A percentile compares a stretch with the other conserved stretches of the same genome.
These are phyloP conservation scores for Cornus kousa DNA, from an alignment of 148 eudicot species.

Conservation along the genomic window DNA sequence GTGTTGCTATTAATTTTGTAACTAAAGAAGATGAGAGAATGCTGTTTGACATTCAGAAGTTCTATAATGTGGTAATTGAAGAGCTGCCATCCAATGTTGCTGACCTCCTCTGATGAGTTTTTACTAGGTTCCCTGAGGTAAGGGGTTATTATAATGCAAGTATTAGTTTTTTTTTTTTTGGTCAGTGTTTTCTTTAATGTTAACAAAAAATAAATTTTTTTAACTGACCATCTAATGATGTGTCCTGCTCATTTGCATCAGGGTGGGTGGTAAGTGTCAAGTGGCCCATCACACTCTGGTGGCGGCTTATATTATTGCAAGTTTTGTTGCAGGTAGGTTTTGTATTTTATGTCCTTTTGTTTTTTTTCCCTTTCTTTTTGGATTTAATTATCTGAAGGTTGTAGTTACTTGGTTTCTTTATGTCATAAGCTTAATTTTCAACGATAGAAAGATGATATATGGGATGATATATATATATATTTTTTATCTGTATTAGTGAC, in stretches of 20 bases:
- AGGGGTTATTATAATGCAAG: not conserved
- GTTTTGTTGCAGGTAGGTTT: not conserved
- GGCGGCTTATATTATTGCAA: not conserved
- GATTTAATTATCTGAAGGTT: not conserved
- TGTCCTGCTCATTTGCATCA: not conserved
- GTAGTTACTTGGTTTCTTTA: too few species aligned
- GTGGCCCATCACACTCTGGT: not conserved
- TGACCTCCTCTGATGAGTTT: constrained; percentile 28
- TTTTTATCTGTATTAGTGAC: too few species aligned
- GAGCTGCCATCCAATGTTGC: constrained; percentile 38
- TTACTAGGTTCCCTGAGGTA: not conserved
- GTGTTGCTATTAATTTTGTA: constrained; percentile 33
- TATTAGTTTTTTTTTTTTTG: not conserved
- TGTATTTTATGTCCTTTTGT: not conserved
- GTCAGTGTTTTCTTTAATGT: not conserved
- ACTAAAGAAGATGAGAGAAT: constrained; percentile 31
- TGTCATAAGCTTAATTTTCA: too few species aligned
- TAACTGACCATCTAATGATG: not conserved
- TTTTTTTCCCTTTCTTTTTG: not conserved
- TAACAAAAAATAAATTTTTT: too few species aligned
- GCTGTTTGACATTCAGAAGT: constrained; percentile 38
- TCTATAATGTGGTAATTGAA: constrained; percentile 34
- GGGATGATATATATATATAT: too few species aligned
- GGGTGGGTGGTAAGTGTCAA: not conserved
- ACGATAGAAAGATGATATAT: too few species aligned